Percentiles rank a stretch among this genome's conserved stretches.
phyloP scores from a whole-genome alignment of 768 basidiomycete genomes.

The Lactifluus echinatus region DNA sequence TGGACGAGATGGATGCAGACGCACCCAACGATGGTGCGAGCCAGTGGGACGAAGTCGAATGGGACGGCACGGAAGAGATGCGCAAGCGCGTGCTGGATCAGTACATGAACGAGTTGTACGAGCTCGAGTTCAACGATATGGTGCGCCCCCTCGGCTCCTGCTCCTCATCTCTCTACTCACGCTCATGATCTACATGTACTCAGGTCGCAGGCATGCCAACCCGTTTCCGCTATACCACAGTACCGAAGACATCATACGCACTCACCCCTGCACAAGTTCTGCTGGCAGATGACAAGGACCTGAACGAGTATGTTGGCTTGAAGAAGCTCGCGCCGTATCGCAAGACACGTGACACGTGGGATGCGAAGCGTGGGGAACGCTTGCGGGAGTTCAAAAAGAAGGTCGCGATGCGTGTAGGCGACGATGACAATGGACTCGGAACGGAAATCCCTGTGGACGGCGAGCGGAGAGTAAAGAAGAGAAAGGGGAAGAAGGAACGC shows the following conservation, averaged over 20 bases:
- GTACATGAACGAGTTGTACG: slow-evolving; percentile 88
- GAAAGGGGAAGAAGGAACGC: slow-evolving; percentile 66
- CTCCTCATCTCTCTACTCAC: neutral
- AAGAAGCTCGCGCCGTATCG: slow-evolving; percentile 92
- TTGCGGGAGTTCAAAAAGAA: slow-evolving; percentile 65
- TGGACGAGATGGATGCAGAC: slow-evolving; percentile 46
- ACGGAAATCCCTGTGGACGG: slow-evolving; percentile 19
- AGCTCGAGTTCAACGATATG: slow-evolving; percentile 92
- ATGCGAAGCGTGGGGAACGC: slow-evolving; percentile 50
- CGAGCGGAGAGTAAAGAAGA: slow-evolving; percentile 41
- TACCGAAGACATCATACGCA: slow-evolving; percentile 51
- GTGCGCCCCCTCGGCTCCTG: slow-evolving; percentile 36
- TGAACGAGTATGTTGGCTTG: slow-evolving; percentile 85
- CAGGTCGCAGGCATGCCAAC: slow-evolving; percentile 88
- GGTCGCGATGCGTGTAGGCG: slow-evolving; percentile 37
- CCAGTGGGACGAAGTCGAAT: slow-evolving; percentile 48
- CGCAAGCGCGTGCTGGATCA: slow-evolving; percentile 73
- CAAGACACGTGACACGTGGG: slow-evolving; percentile 51
- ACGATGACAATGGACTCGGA: slow-evolving; percentile 10
- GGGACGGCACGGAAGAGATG: slow-evolving; percentile 88
- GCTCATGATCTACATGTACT: neutral
- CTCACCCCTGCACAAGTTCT: slow-evolving; percentile 83
- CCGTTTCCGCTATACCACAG: slow-evolving; percentile 84
- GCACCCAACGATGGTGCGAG: slow-evolving; percentile 34
- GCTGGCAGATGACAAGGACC: slow-evolving; percentile 83